Percentiles rank a stretch among this genome's conserved stretches.
Conservation (phyloP, 2,329 filamentous ascomycete genomes). For the Lasiodiplodia sp. region DNA sequence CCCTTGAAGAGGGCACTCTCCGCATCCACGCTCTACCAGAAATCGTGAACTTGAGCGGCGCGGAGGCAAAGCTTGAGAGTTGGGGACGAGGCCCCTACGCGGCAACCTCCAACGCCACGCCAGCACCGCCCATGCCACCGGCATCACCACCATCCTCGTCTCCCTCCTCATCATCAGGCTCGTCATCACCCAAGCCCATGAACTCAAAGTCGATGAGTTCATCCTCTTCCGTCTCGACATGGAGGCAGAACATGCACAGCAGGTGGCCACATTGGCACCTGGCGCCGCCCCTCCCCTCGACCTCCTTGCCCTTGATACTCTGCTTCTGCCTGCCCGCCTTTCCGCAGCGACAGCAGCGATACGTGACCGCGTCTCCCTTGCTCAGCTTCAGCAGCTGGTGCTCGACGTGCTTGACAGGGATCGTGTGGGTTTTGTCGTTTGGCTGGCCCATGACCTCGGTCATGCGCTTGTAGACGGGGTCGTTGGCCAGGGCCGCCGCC, state of each 20-base stretch:
- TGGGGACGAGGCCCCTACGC: neutral
- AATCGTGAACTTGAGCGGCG: neutral
- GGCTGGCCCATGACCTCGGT: too few relatives aligned
- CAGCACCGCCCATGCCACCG: neutral
- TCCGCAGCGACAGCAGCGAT: neutral
- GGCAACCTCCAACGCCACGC: neutral
- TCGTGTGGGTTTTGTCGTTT: rapidly evolving
- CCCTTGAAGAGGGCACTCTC: too few relatives aligned
- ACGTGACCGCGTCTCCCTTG: neutral
- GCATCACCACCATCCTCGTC: neutral
- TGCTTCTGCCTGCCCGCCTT: neutral
- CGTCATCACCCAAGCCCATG: neutral
- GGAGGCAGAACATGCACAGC: neutral
- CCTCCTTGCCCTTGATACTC: neutral
- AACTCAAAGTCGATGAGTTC: neutral
- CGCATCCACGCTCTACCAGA: too few relatives aligned
- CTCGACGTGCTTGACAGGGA: neutral
- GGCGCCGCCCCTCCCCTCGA: neutral
- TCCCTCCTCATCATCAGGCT: neutral
- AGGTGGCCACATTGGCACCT: neutral
- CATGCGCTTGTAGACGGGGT: too few relatives aligned
- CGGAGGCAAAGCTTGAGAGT: neutral
- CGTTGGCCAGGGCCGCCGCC: too few relatives aligned
- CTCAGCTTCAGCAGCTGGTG: neutral
- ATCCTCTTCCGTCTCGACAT: neutral